Conservation (phyloP, 345 rosid genomes). For the Camelina hispida region DNA sequence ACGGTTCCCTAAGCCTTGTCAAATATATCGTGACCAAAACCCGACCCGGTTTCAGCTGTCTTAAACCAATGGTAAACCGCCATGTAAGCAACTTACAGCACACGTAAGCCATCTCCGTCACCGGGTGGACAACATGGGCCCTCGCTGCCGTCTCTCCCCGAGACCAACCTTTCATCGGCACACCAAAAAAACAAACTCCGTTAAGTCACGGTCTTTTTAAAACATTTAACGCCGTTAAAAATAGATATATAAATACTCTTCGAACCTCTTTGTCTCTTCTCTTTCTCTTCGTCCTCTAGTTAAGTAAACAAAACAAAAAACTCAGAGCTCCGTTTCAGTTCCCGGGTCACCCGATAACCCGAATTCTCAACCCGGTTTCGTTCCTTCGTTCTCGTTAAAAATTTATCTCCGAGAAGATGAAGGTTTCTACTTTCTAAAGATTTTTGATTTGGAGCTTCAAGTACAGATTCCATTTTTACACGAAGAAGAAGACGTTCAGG, state of each 20-base stretch:
- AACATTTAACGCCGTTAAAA: slow-evolving; percentile 51
- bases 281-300: slow-evolving; percentile 23
- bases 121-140: slow-evolving; percentile 56
- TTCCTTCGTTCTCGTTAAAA: neutral
- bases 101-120: slow-evolving; percentile 62
- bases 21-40: slow-evolving; percentile 43
- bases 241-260: slow-evolving; percentile 19
- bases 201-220: slow-evolving; percentile 50
- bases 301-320: neutral
- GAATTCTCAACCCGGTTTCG: slow-evolving; percentile 13
- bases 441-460: neutral
- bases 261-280: slow-evolving; percentile 39
- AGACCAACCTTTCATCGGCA: slow-evolving; percentile 47
- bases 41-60: slow-evolving; percentile 49
- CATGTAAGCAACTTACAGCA: slow-evolving; percentile 49
- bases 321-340: slow-evolving; percentile 46
- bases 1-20: slow-evolving; percentile 48
- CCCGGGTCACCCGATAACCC: slow-evolving; percentile 42
- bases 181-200: slow-evolving; percentile 45
- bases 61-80: slow-evolving; percentile 30
- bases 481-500: slow-evolving; percentile 35
- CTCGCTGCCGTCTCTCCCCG: slow-evolving; percentile 55
- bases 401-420: slow-evolving; percentile 11
- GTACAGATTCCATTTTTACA: neutral
- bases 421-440: neutral